Evolutionary conservation across 257 asterid species (phyloP).

Genomic region (Plantago elongata): DNA sequence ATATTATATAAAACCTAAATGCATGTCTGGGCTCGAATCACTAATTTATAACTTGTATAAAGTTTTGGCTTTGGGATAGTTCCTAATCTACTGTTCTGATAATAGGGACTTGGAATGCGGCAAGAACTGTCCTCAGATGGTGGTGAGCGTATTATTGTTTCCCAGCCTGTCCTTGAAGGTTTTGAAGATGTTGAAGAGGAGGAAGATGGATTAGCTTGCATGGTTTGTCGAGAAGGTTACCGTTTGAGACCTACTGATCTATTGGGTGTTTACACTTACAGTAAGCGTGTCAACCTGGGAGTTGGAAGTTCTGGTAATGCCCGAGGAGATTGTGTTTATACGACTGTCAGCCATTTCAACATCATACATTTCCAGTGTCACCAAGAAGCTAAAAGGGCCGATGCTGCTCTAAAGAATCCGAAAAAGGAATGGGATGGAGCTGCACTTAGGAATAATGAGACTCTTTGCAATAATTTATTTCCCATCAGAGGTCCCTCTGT

Average conservation of each 20-base stretch:
- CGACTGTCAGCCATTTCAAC: slow-evolving; percentile 97
- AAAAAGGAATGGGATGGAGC: slow-evolving; percentile 99
- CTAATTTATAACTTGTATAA: too few species aligned
- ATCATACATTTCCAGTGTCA: slow-evolving; percentile 99
- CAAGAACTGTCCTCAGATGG: slow-evolving; percentile 83
- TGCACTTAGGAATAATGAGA: slow-evolving; percentile 89
- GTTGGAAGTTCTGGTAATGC: slow-evolving; percentile 75
- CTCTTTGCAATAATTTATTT: slow-evolving; percentile 86
- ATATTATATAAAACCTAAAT: too few species aligned
- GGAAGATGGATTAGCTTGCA: slow-evolving; percentile 95
- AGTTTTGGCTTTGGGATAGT: not conserved
- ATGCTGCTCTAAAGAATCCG: slow-evolving; percentile 80
- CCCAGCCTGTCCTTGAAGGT: slow-evolving; percentile 85
- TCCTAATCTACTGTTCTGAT: slow-evolving; percentile 12
- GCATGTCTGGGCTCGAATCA: too few species aligned
- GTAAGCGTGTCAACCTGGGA: slow-evolving; percentile 95
- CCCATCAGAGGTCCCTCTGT: slow-evolving; percentile 88
- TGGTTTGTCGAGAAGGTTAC: slow-evolving; percentile 99
- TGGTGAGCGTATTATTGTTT: slow-evolving; percentile 85
- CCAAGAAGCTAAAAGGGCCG: slow-evolving; percentile 98
- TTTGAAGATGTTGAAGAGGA: slow-evolving; percentile 93
- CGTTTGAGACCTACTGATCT: slow-evolving; percentile 77
- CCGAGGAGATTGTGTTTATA: slow-evolving; percentile 96
- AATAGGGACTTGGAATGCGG: slow-evolving; percentile 87
- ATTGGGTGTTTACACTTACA: slow-evolving; percentile 83